Evolutionary conservation across 768 basidiomycete species (phyloP).

Genomic region (Lentinula sp.): DNA sequence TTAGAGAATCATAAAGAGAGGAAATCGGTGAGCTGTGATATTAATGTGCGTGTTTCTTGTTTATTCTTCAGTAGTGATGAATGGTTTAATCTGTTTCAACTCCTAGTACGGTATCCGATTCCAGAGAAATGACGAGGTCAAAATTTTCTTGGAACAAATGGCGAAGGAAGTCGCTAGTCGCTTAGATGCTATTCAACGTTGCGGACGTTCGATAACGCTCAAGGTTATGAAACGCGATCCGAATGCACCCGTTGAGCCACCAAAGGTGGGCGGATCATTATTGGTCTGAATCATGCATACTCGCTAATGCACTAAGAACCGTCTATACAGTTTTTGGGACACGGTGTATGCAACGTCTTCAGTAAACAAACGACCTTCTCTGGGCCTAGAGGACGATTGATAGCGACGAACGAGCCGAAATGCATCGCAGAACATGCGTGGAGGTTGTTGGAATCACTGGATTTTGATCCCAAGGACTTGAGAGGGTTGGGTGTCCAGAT

Average conservation of each 20-base stretch:
- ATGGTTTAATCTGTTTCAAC: not conserved
- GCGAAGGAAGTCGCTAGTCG: slow-evolving; percentile 71
- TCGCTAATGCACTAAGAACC: not conserved
- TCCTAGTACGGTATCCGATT: slow-evolving; percentile 92
- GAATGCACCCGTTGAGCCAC: slow-evolving; percentile 79
- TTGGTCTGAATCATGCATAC: not conserved
- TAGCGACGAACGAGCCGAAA: slow-evolving; percentile 64
- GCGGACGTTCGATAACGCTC: slow-evolving; percentile 72
- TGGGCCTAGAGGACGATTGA: slow-evolving; percentile 43
- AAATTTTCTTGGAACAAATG: slow-evolving; percentile 71
- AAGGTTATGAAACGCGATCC: slow-evolving; percentile 88
- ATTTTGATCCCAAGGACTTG: slow-evolving; percentile 81
- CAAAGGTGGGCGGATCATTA: slow-evolving; percentile 54
- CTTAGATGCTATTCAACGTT: slow-evolving; percentile 60
- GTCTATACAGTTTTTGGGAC: slow-evolving; percentile 73
- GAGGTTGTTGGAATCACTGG: slow-evolving; percentile 64
- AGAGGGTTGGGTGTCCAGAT: slow-evolving; percentile 90
- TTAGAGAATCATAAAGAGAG: slow-evolving; percentile 81
- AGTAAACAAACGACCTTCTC: slow-evolving; percentile 65
- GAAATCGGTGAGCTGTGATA: slow-evolving; percentile 91
- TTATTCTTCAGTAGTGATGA: not conserved
- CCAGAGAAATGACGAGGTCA: slow-evolving; percentile 73
- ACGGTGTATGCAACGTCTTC: slow-evolving; percentile 79
- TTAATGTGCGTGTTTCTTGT: slow-evolving; percentile 62
- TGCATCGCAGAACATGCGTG: slow-evolving; percentile 75